Base-by-base conservation (phyloP, 1,284 basidiomycete genomes). In the Fomitopsis palustris region DNA sequence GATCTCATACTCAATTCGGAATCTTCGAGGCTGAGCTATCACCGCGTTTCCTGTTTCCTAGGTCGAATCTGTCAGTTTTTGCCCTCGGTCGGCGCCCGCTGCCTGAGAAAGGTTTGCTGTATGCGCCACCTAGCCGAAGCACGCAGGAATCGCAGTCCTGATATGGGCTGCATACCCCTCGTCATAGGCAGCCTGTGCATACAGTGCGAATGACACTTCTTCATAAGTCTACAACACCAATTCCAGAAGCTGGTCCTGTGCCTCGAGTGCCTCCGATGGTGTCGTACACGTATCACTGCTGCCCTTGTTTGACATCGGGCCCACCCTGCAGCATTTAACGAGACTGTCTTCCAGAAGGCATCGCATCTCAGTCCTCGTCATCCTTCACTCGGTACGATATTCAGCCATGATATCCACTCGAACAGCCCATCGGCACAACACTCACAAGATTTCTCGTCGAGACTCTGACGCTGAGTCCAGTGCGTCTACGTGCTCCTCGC, bases 401-500 rank as follows among this genome's bases (percentile, higher is more conserved):
- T n/a, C 23, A 10, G 21, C 7, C 33, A 53, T 53, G 53, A 12
- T 55, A 25, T 41, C 52, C 27, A 33, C 41, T 21, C 49, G 56
- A 10, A 17, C 29, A 6, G 37, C 33, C 25, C 10, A 37, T 31
- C 58, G 45, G 47, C 49, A 53, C 51, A 52, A 21, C 31, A 59
- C 58, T 41, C 52, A 52, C 25, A 59, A 53, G 35, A 52, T 56
- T 35, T 69, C 67, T 54, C 23, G 6, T 3, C 31, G 61, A 27
- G 70, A 74, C 1, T 72, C 64, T 57, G 75, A 78, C 25, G 62
- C 63, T 49, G 73, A 72, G 17, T 69, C 71, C 27, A 71, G 67
- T 4, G 66, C 67, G 23, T 66, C 81, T 3, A 70, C 76, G 1
- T 80, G 79, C 4, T 81, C 81, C 10, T 71, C 78, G 12, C 83